A percentile compares a stretch with the other conserved stretches of the same genome.
phyloP scores from a whole-genome alignment of 1,284 basidiomycete genomes.

The Apiotrichum laibachii region DNA sequence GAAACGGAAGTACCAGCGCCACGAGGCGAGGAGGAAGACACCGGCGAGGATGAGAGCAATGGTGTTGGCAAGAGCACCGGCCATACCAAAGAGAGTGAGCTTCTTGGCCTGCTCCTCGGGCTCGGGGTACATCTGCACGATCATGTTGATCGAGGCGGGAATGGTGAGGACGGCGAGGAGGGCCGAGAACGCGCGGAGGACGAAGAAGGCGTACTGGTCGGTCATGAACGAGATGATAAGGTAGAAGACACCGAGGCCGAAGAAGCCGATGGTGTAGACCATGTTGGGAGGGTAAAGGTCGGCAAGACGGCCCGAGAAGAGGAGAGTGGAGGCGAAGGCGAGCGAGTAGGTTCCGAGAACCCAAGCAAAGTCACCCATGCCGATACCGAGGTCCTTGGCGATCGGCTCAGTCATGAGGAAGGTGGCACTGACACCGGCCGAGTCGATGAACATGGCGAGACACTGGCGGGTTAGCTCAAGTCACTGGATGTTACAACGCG shows the following conservation, averaged over 20 bases:
- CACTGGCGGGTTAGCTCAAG: slow-evolving; percentile 10
- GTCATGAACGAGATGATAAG: slow-evolving; percentile 48
- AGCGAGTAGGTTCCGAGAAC: slow-evolving; percentile 37
- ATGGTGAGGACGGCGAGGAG: slow-evolving; percentile 46
- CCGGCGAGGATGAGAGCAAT: slow-evolving; percentile 41
- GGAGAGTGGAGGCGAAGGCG: slow-evolving; percentile 38
- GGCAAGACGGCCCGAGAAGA: slow-evolving; percentile 42
- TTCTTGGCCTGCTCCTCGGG: slow-evolving; percentile 41
- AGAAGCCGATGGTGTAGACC: slow-evolving; percentile 44
- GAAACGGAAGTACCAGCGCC: slow-evolving; percentile 51
- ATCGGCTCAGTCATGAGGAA: slow-evolving; percentile 48
- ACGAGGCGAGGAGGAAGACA: slow-evolving; percentile 42
- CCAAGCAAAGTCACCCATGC: slow-evolving; percentile 38
- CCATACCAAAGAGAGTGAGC: slow-evolving; percentile 46
- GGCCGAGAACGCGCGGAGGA: slow-evolving; percentile 45
- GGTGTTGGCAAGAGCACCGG: slow-evolving; percentile 38
- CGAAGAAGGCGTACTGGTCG: slow-evolving; percentile 47
- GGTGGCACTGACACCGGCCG: slow-evolving; percentile 40
- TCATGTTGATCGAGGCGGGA: slow-evolving; percentile 46
- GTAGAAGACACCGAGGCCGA: slow-evolving; percentile 43
- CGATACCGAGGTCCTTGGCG: slow-evolving; percentile 35
- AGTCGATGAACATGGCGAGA: slow-evolving; percentile 40
- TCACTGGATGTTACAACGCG: not conserved
- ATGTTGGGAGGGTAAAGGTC: slow-evolving; percentile 45
- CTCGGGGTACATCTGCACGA: slow-evolving; percentile 47